phyloP scores from a whole-genome alignment of 371 early-diverging fungal species.

The Haplosporangium sp. region DNA sequence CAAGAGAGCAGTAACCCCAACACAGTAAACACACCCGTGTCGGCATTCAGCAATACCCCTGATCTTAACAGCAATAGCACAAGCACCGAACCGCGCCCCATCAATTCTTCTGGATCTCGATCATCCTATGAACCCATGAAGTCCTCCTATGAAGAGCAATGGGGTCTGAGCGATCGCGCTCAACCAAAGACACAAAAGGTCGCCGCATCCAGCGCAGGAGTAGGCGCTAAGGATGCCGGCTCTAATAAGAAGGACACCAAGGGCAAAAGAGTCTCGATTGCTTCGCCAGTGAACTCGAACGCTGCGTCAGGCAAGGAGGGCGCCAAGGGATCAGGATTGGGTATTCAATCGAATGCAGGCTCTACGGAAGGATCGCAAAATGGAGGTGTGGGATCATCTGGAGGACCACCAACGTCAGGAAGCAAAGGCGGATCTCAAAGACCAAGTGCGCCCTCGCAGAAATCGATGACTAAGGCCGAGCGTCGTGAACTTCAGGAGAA shows the following conservation, averaged over 20 bases:
- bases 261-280: constrained; percentile 33
- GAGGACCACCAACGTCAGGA: constrained; percentile 23
- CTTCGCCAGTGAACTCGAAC: constrained; percentile 9
- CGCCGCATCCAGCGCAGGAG: constrained; percentile 9
- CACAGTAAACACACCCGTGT: constrained; percentile 38
- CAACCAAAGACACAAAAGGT: constrained; percentile 29
- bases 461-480: constrained; percentile 89
- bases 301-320: constrained; percentile 15
- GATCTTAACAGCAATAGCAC: constrained; percentile 25
- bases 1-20: constrained; percentile 38
- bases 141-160: constrained; percentile 52
- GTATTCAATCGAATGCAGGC: constrained; percentile 37
- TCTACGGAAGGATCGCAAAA: constrained; percentile 24
- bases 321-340: constrained; percentile 41
- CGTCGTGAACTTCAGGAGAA: constrained; percentile 85
- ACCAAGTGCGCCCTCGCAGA: constrained; percentile 49
- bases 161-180: constrained; percentile 39
- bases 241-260: constrained; percentile 49
- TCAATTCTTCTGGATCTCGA: constrained; percentile 31
- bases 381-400: constrained; percentile 1
- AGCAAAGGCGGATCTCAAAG: constrained; percentile 31
- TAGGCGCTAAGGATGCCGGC: constrained; percentile 1
- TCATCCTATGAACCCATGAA: constrained; percentile 55
- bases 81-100: constrained; percentile 32
- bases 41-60: constrained; percentile 46